Percentiles rank a stretch among this genome's conserved stretches.
Conservation (phyloP, 2,329 filamentous ascomycete genomes). For the Talaromyces sp. region DNA sequence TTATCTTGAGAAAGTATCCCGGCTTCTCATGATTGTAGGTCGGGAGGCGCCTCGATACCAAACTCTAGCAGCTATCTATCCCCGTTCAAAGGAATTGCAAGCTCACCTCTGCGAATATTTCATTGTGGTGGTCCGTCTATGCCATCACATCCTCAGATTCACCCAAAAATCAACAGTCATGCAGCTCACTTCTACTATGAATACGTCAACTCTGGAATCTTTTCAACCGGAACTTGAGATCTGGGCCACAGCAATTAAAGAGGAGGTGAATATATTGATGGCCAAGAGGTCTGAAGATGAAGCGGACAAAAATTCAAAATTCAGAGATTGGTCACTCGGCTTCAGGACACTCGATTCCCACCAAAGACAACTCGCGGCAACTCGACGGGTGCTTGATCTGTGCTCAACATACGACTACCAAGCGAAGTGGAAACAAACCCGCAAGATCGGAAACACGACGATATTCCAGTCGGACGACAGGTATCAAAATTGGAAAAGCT, state of each 20-base stretch:
- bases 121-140: constrained; percentile 40
- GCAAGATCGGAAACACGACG: constrained; percentile 40
- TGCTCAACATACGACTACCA: constrained; percentile 45
- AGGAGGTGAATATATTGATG: constrained; percentile 31
- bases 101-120: constrained; percentile 43
- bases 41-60: constrained; percentile 42
- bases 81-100: constrained; percentile 37
- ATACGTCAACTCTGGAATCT: constrained; percentile 25
- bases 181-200: constrained; percentile 32
- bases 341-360: background rate
- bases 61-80: constrained; percentile 40
- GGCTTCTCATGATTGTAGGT: constrained; percentile 42
- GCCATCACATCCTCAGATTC: constrained; percentile 34
- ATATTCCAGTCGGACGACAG: constrained; percentile 22
- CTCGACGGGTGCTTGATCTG: constrained; percentile 33
- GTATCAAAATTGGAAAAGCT: constrained; percentile 32
- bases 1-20: constrained; percentile 41
- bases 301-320: constrained; percentile 4
- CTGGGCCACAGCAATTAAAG: constrained; percentile 38
- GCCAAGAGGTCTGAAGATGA: constrained; percentile 27
- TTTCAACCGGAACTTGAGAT: constrained; percentile 34
- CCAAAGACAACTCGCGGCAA: background rate
- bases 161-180: constrained; percentile 32
- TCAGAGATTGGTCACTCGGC: background rate
- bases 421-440: constrained; percentile 41